Conservation (phyloP, 129 eudicot genomes). For the Flaveria bidentis region DNA sequence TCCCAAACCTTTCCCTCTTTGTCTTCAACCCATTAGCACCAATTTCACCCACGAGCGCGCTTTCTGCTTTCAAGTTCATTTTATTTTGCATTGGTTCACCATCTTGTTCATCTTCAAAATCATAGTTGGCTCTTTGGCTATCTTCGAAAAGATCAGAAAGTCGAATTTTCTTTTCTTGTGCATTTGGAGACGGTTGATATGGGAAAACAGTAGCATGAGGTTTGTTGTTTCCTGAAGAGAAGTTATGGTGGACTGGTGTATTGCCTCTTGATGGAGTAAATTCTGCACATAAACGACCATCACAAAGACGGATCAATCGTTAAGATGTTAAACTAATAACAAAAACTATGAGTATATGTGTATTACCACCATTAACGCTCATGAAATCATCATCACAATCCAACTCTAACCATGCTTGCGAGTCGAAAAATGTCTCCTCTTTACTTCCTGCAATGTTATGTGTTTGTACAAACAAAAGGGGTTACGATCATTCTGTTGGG, state of each 20-base stretch:
- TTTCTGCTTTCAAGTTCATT: background rate
- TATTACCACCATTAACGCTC: slow-evolving; percentile 76
- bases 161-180: slow-evolving; percentile 44
- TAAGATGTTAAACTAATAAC: background rate
- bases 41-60: too few species aligned
- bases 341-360: background rate
- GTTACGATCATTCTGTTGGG: too few species aligned
- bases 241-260: slow-evolving; percentile 65
- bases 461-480: too few species aligned
- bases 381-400: slow-evolving; percentile 73
- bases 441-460: slow-evolving; percentile 51
- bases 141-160: slow-evolving; percentile 64
- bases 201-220: slow-evolving; percentile 12
- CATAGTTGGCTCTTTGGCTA: slow-evolving; percentile 36
- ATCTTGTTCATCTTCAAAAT: slow-evolving; percentile 23
- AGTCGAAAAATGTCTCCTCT: slow-evolving; percentile 70
- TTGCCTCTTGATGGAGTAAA: slow-evolving; percentile 70
- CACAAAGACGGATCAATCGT: background rate
- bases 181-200: slow-evolving; percentile 44
- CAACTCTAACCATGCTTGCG: slow-evolving; percentile 75
- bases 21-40: slow-evolving; percentile 24
- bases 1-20: slow-evolving; percentile 32
- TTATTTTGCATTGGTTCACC: background rate
- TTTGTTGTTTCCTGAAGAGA: slow-evolving; percentile 41
- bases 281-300: slow-evolving; percentile 35